phyloP scores from a whole-genome alignment of 441 rosid species.

The Erodium chrysanthum region DNA sequence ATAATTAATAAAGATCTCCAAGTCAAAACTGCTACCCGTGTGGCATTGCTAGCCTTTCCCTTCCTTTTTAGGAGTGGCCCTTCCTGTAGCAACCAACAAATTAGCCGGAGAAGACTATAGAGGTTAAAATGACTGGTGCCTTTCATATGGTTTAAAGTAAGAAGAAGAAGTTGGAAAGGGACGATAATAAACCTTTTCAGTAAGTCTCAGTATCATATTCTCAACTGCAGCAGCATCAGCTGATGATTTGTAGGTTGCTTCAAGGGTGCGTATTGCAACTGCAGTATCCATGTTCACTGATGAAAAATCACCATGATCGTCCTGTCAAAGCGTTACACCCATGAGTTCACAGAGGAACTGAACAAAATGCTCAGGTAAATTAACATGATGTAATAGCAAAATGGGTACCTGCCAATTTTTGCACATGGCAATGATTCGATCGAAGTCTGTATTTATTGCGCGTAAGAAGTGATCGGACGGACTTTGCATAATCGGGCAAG shows the following conservation, averaged over 20 bases:
- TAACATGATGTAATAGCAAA: conserved; percentile 4
- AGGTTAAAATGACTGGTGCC: not conserved
- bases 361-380: conserved; percentile 1
- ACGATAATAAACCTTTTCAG: conserved; percentile 51
- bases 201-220: conserved; percentile 64
- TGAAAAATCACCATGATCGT: conserved; percentile 93
- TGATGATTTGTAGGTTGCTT: conserved; percentile 90
- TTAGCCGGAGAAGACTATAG: conserved; percentile 10
- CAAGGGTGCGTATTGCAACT: conserved; percentile 92
- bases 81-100: conserved; percentile 39
- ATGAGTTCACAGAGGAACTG: not conserved
- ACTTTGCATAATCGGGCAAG: conserved; percentile 99
- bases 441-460: conserved; percentile 95
- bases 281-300: conserved; percentile 99
- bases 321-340: conserved; percentile 35
- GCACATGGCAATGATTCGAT: conserved; percentile 98
- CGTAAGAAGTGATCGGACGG: conserved; percentile 98
- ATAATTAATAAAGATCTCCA: conserved; percentile 92
- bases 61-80: conserved; percentile 83
- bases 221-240: conserved; percentile 89
- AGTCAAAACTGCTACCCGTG: conserved; percentile 78
- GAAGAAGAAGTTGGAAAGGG: not conserved
- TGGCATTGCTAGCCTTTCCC: conserved; percentile 72
- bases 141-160: not conserved
- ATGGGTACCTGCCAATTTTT: conserved; percentile 87